Evolutionary conservation across 2,329 filamentous ascomycete genomes (phyloP).

Genomic region (Diaporthe citrichinensis): DNA sequence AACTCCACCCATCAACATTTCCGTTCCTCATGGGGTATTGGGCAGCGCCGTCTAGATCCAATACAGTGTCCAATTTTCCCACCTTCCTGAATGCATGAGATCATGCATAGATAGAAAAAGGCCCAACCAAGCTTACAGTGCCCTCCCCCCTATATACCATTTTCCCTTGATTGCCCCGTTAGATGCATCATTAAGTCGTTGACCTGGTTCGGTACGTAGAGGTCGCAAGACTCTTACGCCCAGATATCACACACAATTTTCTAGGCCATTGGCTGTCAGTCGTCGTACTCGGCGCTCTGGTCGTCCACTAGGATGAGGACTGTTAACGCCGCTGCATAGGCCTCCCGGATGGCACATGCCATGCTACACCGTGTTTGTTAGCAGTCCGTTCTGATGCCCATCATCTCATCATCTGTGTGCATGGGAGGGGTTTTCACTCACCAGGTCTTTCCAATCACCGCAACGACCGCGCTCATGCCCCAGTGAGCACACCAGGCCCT

Average conservation of each 20-base stretch:
- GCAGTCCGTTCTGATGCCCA: background rate
- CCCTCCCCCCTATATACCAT: background rate
- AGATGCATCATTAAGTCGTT: conserved; percentile 29
- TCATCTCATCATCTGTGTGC: background rate
- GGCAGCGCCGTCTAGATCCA: conserved; percentile 32
- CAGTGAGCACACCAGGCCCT: conserved; percentile 84
- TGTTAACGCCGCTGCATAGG: conserved; percentile 80
- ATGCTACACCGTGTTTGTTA: conserved; percentile 61
- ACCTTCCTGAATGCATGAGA: conserved; percentile 7
- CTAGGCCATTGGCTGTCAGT: conserved; percentile 32
- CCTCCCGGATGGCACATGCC: conserved; percentile 81
- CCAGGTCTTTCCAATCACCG: conserved; percentile 78
- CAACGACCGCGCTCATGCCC: conserved; percentile 79
- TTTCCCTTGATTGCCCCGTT: background rate
- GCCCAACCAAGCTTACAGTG: background rate
- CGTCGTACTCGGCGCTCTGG: conserved; percentile 60
- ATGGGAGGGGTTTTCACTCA: conserved; percentile 53
- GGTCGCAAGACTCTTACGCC: conserved; percentile 5
- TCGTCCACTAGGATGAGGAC: conserved; percentile 78
- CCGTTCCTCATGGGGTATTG: conserved; percentile 29
- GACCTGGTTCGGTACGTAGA: background rate
- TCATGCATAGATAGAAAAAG: background rate
- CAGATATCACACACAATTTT: background rate
- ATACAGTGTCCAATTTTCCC: conserved; percentile 17
- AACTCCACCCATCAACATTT: conserved; percentile 25